These are phyloP conservation scores for Sporothrix brasiliensis DNA, from an alignment of 2,329 filamentous ascomycete species.

Conservation along the genomic window DNA sequence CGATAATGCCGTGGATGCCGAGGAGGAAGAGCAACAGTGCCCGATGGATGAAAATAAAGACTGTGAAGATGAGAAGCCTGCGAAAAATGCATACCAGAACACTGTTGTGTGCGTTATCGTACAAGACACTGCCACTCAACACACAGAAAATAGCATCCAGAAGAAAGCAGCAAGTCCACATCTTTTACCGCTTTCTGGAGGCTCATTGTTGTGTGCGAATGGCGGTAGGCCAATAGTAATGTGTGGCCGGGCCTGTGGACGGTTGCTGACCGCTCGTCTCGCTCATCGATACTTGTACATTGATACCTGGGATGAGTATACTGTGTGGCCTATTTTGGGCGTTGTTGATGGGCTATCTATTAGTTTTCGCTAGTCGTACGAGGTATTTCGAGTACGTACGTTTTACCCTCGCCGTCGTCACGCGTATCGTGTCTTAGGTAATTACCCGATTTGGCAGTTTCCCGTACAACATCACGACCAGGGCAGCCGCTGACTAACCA, in stretches of 20 bases:
- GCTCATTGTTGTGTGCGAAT: background rate
- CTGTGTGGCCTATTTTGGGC: background rate
- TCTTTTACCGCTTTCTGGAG: background rate
- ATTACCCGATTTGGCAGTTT: conserved; percentile 23
- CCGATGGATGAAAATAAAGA: background rate
- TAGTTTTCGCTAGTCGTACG: background rate
- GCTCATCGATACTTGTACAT: conserved; percentile 12
- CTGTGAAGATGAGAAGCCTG: background rate
- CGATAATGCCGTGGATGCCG: background rate
- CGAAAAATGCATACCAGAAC: background rate
- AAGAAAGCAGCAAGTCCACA: background rate
- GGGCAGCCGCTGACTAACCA: conserved; percentile 5
- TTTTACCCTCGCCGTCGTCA: conserved; percentile 1
- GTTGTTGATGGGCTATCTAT: background rate
- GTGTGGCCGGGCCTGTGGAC: background rate
- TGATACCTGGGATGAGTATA: conserved; percentile 13
- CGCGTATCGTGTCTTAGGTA: conserved; percentile 5
- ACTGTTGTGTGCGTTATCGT: background rate
- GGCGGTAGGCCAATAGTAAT: conserved; percentile 1
- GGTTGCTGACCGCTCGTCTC: conserved; percentile 16
- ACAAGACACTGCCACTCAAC: background rate
- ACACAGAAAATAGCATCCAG: conserved; percentile 3
- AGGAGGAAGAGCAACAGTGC: background rate
- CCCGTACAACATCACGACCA: conserved; percentile 1
- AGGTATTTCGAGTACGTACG: background rate